These are phyloP conservation scores for Plectosphaerella sp. DNA, from an alignment of 2,329 filamentous ascomycete genomes.

Conservation along the genomic window DNA sequence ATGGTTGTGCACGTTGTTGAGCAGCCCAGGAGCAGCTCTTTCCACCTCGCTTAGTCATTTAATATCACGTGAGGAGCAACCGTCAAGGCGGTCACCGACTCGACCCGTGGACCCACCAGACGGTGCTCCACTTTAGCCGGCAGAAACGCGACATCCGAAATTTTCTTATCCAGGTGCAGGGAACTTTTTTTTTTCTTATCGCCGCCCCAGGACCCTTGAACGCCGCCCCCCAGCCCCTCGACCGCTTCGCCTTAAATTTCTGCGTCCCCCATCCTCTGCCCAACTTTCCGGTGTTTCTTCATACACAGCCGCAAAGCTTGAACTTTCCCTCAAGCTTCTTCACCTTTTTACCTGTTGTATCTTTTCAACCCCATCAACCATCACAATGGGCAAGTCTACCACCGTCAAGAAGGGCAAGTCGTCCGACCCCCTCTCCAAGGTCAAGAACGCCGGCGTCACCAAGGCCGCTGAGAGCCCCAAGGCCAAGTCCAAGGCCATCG, in stretches of 20 bases:
- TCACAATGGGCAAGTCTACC: constrained; percentile 55
- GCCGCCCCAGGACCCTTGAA: constrained; percentile 10
- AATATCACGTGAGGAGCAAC: neutral
- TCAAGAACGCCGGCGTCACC: constrained; percentile 64
- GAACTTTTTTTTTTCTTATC: constrained; percentile 1
- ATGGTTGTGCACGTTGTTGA: constrained; percentile 6
- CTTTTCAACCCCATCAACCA: neutral
- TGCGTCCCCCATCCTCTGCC: neutral
- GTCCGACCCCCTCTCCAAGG: constrained; percentile 43
- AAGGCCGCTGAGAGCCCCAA: constrained; percentile 64
- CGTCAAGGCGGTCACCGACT: neutral
- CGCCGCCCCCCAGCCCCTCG: constrained; percentile 8
- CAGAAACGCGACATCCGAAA: constrained; percentile 10
- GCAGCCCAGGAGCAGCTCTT: constrained; percentile 1
- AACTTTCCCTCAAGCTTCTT: constrained; percentile 4
- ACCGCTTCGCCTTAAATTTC: constrained; percentile 7
- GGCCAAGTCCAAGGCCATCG: constrained; percentile 62
- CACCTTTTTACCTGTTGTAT: constrained; percentile 1
- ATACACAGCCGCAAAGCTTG: neutral
- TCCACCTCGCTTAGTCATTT: neutral
- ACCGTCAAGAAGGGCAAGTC: constrained; percentile 50
- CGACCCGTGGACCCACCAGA: neutral
- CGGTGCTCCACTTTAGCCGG: neutral
- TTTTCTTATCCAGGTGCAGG: neutral
- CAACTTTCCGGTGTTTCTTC: neutral